A percentile compares a stretch with the other conserved stretches of the same genome.
Evolutionary conservation across 2,329 filamentous ascomycete genomes (phyloP).

Genomic region (Xylariaceae sp.): DNA sequence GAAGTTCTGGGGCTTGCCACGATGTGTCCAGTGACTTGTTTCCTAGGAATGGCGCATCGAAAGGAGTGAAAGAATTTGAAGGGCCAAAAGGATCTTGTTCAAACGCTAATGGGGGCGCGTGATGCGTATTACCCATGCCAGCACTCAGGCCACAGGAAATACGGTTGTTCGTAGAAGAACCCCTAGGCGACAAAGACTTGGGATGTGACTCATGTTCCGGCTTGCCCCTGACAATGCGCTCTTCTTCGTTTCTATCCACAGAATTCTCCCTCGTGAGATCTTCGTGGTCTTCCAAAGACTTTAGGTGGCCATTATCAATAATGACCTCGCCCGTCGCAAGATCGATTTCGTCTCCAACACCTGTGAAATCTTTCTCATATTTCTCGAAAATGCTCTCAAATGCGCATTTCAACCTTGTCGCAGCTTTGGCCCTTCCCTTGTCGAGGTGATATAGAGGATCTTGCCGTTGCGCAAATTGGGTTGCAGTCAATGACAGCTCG

Average conservation of each 20-base stretch:
- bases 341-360: constrained; percentile 86
- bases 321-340: constrained; percentile 74
- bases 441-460: constrained; percentile 56
- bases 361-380: constrained; percentile 77
- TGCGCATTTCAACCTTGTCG: constrained; percentile 70
- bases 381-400: constrained; percentile 90
- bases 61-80: constrained; percentile 11
- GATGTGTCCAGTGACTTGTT: constrained; percentile 28
- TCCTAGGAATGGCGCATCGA: constrained; percentile 12
- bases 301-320: constrained; percentile 86
- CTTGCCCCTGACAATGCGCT: constrained; percentile 28
- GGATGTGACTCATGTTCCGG: constrained; percentile 12
- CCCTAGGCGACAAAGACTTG: constrained; percentile 9
- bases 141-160: constrained; percentile 6
- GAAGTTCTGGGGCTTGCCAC: constrained; percentile 32
- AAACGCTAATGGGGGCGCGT: constrained; percentile 16
- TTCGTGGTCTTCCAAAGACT: constrained; percentile 39
- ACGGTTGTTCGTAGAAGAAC: constrained; percentile 4
- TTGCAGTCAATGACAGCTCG: constrained; percentile 43
- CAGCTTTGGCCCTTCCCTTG: constrained; percentile 60
- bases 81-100: constrained; percentile 14
- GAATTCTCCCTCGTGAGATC: constrained; percentile 30
- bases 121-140: constrained; percentile 6
- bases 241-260: constrained; percentile 29
- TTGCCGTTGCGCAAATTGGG: constrained; percentile 42